Base-by-base conservation (phyloP, 1,284 basidiomycete species). In the Tausonia pullulans region DNA sequence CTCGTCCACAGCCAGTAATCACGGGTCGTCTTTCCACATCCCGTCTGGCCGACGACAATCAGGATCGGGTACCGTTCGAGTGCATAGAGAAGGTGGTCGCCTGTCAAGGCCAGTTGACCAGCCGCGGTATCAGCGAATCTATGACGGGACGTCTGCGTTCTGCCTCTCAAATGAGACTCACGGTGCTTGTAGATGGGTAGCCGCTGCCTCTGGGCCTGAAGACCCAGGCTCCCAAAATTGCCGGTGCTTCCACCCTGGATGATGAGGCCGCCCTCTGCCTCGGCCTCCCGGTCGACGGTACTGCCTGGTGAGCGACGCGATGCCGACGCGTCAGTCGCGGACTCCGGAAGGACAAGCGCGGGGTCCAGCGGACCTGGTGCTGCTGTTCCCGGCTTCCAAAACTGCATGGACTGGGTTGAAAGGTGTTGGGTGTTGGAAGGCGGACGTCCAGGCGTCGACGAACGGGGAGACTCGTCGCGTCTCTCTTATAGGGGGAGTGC, bases 11-110 rank as follows among this genome's bases (percentile, higher is more conserved):
- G 27, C 2, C 11, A 3, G 39, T 27, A 80, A 86, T 74, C 70
- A 94, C 91, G 92, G 68, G 94, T 98, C 9, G 93, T 96, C 78
- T 98, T 98, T 65, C 96, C 95, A 66, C 90, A 96, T 4, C 95
- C 96, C 0, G 95, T 98, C 73, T 98, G 92, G 10, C 92, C 94
- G 39, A 98, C 88, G 5, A 81, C 84, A 62, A 98, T 90, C 3
- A 87, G 81, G 2, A 94, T 87, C 1, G 86, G 86, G 73, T 87
- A 83, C 58, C 81, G 84, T 77, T 98, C 93, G 16, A 97, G 77
- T 66, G 86, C 86, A 73, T 90, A 88, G 3, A 98, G 76, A 11
- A 98, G 79, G 67, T 85, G 84, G 53, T 87, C 80, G 61, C 84
- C 88, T 90, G 64, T 67, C 11, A 56, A 10, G 10, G n/a, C 10